A percentile compares a stretch with the other conserved stretches of the same genome.
These are phyloP conservation scores for Emmonsia crescens DNA, from an alignment of 2,329 filamentous ascomycete genomes.

Conservation along the genomic window DNA sequence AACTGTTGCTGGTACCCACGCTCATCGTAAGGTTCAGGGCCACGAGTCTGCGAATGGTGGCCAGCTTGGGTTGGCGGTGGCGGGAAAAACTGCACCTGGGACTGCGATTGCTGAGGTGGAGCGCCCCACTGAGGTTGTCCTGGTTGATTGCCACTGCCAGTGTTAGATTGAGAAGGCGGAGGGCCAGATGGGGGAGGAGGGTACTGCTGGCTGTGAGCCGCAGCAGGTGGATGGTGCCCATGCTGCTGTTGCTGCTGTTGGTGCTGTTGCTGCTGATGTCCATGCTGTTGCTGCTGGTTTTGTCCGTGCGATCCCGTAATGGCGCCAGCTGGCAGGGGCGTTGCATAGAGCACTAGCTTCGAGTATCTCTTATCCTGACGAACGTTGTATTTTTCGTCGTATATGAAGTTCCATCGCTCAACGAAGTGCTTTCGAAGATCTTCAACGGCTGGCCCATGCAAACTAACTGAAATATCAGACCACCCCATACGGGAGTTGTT, in stretches of 20 bases:
- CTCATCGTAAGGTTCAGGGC: conserved; percentile 20
- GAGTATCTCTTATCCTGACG: conserved; percentile 43
- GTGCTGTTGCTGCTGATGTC: conserved; percentile 12
- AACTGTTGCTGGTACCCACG: conserved; percentile 18
- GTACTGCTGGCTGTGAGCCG: conserved; percentile 19
- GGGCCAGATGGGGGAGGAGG: conserved; percentile 31
- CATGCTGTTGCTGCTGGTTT: conserved; percentile 11
- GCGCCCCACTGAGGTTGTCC: conserved; percentile 8
- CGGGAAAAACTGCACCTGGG: conserved; percentile 31
- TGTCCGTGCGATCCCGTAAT: conserved; percentile 5
- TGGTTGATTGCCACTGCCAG: neutral
- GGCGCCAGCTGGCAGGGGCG: conserved; percentile 19
- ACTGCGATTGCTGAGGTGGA: conserved; percentile 16
- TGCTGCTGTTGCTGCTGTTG: conserved; percentile 12
- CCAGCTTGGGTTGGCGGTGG: conserved; percentile 29
- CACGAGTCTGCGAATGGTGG: conserved; percentile 24
- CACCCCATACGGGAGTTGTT: conserved; percentile 95
- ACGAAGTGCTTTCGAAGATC: conserved; percentile 96
- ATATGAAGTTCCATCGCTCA: conserved; percentile 91
- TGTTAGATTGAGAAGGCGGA: conserved; percentile 15
- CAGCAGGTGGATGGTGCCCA: conserved; percentile 7
- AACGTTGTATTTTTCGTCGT: conserved; percentile 63
- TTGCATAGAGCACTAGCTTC: conserved; percentile 25
- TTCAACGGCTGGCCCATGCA: conserved; percentile 81
- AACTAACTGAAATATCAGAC: conserved; percentile 89